Evolutionary conservation across 805 yeast genomes (phyloP), one percentile per base, ranked within the genome.

Genomic region (Cyberlindnera petersonii): DNA sequence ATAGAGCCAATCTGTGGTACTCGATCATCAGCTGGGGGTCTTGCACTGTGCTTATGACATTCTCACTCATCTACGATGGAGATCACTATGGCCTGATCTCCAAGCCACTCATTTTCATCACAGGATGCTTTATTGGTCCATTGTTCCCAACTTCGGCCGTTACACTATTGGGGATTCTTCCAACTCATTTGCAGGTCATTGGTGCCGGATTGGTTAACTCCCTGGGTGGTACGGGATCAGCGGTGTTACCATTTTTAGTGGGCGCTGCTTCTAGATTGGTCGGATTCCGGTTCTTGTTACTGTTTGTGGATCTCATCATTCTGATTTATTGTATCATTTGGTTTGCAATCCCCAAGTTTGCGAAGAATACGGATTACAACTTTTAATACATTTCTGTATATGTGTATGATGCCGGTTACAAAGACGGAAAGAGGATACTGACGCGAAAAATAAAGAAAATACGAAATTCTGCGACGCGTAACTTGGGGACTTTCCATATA

Each of bases 221-320:
- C 0, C 56, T 85, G 43, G 95, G 94, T 6, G 89, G 93, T 4
- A 76, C 81, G 13, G 95, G 95, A 1, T 84, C 83, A n/a, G 91
- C 94, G 0, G 69, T 75, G 0, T 46, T 85, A 6, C 93, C 94
- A 1, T 82, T 77, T 46, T 37, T 76, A 3, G 68, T 80, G 26
- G 95, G 95, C 8, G 41, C 55, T 3, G 22, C 55, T 1, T 46
- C 60, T 1, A 30, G 46, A n/a, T 20, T 35, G 23, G 18, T 39
- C 3, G 50, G 47, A 6, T 43, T 43, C 36, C 17, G 37, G 28
- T 39, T 13, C 22, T 27, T 41, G 2, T 23, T 41, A n/a, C 23
- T 46, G 13, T 37, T 40, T 13, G 29, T 46, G 5, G 37, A 46
- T 24, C 4, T 46, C 1, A 15, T 31, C 20, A 40, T 46, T 16